Percentiles rank a stretch among this genome's conserved stretches.
Conservation (phyloP, 805 yeast genomes). For the Cyberlindnera misumaiensis region DNA sequence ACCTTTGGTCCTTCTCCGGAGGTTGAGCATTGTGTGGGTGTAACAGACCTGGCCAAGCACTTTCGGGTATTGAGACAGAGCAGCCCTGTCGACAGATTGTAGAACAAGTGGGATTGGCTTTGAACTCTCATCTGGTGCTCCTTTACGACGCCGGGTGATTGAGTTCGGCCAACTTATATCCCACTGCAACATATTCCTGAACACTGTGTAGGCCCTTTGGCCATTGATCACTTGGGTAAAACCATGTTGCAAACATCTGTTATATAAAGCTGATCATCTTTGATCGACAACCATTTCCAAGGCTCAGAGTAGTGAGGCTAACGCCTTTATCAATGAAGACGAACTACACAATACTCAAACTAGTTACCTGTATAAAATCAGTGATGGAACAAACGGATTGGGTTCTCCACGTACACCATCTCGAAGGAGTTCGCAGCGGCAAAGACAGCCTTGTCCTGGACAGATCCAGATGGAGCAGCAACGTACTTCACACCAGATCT, state of each 20-base stretch:
- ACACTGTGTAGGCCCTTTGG: constrained; percentile 91
- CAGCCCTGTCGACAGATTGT: constrained; percentile 98
- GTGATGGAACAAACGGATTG: constrained; percentile 97
- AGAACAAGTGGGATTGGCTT: constrained; percentile 59
- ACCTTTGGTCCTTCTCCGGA: constrained; percentile 24
- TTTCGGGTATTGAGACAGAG: constrained; percentile 53
- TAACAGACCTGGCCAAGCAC: constrained; percentile 45
- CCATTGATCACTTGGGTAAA: constrained; percentile 97
- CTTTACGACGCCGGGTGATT: constrained; percentile 9
- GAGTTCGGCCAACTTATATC: constrained; percentile 33
- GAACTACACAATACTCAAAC: not conserved
- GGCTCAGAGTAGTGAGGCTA: not conserved
- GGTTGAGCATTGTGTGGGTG: constrained; percentile 43
- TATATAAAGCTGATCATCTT: not conserved
- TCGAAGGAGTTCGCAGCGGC: constrained; percentile 91
- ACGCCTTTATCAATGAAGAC: too few relatives aligned
- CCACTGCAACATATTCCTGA: constrained; percentile 98
- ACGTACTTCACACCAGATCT: constrained; percentile 93
- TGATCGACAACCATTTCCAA: too few relatives aligned
- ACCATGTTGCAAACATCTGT: constrained; percentile 95
- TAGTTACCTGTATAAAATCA: not conserved
- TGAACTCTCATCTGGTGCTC: constrained; percentile 40
- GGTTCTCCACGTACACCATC: constrained; percentile 92
- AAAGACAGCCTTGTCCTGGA: constrained; percentile 93
- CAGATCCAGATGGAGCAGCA: constrained; percentile 97